Percentiles rank a stretch among this genome's conserved stretches.
These are phyloP conservation scores for Cyberlindnera xylosilytica DNA, from an alignment of 805 yeast species.

Conservation along the genomic window DNA sequence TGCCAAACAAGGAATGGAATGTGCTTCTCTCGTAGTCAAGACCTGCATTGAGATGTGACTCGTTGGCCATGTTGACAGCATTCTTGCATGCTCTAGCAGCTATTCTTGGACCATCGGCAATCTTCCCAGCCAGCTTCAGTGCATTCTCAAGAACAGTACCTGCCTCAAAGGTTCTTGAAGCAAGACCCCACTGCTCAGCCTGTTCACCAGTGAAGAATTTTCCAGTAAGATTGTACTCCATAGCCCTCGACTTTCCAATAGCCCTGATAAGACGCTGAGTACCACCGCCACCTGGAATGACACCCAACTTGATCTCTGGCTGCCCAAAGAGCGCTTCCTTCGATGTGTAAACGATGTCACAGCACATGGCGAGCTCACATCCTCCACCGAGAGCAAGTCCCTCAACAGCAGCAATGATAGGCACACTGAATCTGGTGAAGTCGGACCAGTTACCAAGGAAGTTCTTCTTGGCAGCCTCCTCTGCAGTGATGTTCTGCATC, in stretches of 20 bases:
- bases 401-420: slow-evolving; percentile 52
- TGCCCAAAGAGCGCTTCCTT: slow-evolving; percentile 48
- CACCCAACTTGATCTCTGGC: slow-evolving; percentile 52
- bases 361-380: slow-evolving; percentile 51
- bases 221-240: slow-evolving; percentile 48
- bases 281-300: slow-evolving; percentile 53
- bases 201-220: slow-evolving; percentile 39
- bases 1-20: slow-evolving; percentile 45
- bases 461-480: slow-evolving; percentile 33
- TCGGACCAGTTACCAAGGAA: slow-evolving; percentile 40
- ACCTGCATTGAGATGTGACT: slow-evolving; percentile 24
- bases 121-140: slow-evolving; percentile 39
- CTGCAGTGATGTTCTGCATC: slow-evolving; percentile 38
- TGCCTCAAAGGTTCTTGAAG: slow-evolving; percentile 38
- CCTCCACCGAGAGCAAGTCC: slow-evolving; percentile 59
- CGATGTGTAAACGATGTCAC: slow-evolving; percentile 48
- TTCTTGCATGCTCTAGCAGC: slow-evolving; percentile 47
- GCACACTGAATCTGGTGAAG: slow-evolving; percentile 38
- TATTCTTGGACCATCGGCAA: slow-evolving; percentile 39
- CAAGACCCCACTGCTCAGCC: slow-evolving; percentile 48
- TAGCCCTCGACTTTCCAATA: slow-evolving; percentile 48
- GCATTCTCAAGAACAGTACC: slow-evolving; percentile 40
- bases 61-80: slow-evolving; percentile 38
- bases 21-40: slow-evolving; percentile 25
- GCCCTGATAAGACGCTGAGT: slow-evolving; percentile 47